phyloP scores from a whole-genome alignment of 139 green algal genomes.

The Picochlorum costavermella region DNA sequence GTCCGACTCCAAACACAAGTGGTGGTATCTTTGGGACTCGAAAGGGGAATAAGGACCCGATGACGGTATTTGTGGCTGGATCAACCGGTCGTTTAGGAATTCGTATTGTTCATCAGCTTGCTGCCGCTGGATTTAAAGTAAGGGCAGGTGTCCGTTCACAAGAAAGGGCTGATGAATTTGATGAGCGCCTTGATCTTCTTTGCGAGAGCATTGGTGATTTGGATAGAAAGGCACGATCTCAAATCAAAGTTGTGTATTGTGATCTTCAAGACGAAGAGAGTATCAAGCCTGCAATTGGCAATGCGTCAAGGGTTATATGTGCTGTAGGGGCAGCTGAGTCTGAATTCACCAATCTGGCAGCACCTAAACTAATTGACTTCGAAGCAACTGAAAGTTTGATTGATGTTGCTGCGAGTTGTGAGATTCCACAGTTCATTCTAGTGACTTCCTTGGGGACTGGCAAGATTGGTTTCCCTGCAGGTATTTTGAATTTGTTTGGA shows the following conservation, averaged over 20 bases:
- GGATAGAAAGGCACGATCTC: not conserved
- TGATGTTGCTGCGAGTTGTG: slow-evolving; percentile 39
- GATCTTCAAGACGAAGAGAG: slow-evolving; percentile 51
- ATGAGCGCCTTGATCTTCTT: slow-evolving; percentile 19
- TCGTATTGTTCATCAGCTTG: slow-evolving; percentile 56
- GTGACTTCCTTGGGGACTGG: slow-evolving; percentile 77
- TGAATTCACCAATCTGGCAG: slow-evolving; percentile 44
- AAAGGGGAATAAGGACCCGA: not conserved
- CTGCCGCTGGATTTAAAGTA: slow-evolving; percentile 51
- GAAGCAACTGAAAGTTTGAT: slow-evolving; percentile 67
- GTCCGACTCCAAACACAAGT: no score
- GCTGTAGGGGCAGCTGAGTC: slow-evolving; percentile 65
- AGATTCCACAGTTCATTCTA: slow-evolving; percentile 76
- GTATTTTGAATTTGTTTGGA: slow-evolving; percentile 77
- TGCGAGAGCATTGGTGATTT: slow-evolving; percentile 5
- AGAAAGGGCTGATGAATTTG: slow-evolving; percentile 37
- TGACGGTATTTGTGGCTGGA: slow-evolving; percentile 77
- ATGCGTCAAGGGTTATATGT: slow-evolving; percentile 62
- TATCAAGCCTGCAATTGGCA: slow-evolving; percentile 56
- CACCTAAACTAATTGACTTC: slow-evolving; percentile 58
- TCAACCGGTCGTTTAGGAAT: slow-evolving; percentile 66
- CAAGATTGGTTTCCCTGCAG: slow-evolving; percentile 71
- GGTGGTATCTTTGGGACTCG: no score
- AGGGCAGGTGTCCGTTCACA: slow-evolving; percentile 59
- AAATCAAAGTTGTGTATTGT: slow-evolving; percentile 40